A percentile compares a stretch with the other conserved stretches of the same genome.
phyloP scores from a whole-genome alignment of 2,329 filamentous ascomycete genomes.

The Monilinia fructicola region DNA sequence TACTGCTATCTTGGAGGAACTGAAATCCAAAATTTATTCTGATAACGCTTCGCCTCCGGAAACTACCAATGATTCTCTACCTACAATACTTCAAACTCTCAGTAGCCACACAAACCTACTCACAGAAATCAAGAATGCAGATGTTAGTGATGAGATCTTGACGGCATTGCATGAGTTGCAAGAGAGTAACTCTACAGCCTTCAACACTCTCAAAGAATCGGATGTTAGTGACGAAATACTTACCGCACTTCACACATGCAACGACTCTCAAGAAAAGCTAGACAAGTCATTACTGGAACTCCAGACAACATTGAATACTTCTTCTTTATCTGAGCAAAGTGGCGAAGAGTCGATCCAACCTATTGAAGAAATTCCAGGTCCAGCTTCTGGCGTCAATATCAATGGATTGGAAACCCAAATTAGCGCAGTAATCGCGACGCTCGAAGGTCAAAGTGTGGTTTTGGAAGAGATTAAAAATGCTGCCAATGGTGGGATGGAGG shows the following conservation, averaged over 20 bases:
- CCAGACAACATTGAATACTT: neutral
- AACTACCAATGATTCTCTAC: constrained; percentile 18
- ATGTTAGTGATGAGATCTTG: constrained; percentile 39
- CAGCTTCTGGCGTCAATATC: neutral
- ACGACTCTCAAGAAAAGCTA: constrained; percentile 13
- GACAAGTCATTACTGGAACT: constrained; percentile 3
- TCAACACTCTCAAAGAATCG: constrained; percentile 35
- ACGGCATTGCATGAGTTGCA: constrained; percentile 37
- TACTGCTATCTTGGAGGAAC: constrained; percentile 27
- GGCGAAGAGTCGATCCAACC: neutral
- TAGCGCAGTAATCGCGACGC: neutral
- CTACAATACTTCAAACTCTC: constrained; percentile 32
- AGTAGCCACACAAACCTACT: constrained; percentile 32
- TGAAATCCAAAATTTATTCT: constrained; percentile 26
- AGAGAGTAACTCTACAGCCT: constrained; percentile 28
- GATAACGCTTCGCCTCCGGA: constrained; percentile 26
- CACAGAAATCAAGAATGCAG: constrained; percentile 38
- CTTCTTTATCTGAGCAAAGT: neutral
- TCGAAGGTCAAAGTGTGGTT: constrained; percentile 30
- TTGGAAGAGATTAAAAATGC: constrained; percentile 25
- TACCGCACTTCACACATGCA: constrained; percentile 35
- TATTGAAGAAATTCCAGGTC: neutral
- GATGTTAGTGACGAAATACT: constrained; percentile 40
- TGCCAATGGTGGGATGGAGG: constrained; percentile 24
- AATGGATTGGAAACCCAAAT: constrained; percentile 9